These are phyloP conservation scores for Verticillium nonalfalfae DNA, from an alignment of 2,329 filamentous ascomycete genomes.

Conservation along the genomic window DNA sequence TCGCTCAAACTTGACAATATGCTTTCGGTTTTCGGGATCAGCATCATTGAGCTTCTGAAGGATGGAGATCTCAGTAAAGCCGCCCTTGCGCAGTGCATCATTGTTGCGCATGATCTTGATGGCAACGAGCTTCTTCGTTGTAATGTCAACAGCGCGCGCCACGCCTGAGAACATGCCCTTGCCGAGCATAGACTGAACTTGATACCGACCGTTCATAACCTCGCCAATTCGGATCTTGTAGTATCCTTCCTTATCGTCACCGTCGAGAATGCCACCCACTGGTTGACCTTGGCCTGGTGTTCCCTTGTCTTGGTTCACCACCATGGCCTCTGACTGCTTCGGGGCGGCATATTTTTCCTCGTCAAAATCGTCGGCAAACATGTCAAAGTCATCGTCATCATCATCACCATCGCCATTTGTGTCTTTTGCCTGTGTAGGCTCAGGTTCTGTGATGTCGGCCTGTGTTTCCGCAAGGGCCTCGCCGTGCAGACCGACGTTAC, in stretches of 20 bases:
- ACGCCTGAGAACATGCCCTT: conserved; percentile 97
- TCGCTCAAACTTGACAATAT: conserved; percentile 81
- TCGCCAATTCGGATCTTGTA: conserved; percentile 94
- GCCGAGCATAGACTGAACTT: conserved; percentile 79
- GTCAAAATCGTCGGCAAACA: conserved; percentile 81
- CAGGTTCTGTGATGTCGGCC: conserved; percentile 22
- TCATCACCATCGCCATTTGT: conserved; percentile 35
- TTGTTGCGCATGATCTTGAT: conserved; percentile 99
- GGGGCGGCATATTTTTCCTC: conserved; percentile 58
- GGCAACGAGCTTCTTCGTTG: conserved; percentile 71
- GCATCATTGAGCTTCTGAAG: conserved; percentile 78
- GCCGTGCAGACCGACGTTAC: conserved; percentile 45
- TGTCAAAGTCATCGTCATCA: conserved; percentile 69
- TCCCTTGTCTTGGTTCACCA: conserved; percentile 40
- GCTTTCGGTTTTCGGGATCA: conserved; percentile 84
- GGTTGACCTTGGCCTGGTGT: conserved; percentile 33
- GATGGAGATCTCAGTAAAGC: conserved; percentile 90
- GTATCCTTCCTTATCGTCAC: conserved; percentile 91
- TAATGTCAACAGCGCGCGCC: conserved; percentile 77
- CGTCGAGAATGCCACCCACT: conserved; percentile 76
- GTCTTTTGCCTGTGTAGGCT: conserved; percentile 6
- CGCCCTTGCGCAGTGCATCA: conserved; percentile 84
- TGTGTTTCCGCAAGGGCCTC: conserved; percentile 21
- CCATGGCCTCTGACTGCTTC: conserved; percentile 29
- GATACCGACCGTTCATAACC: conserved; percentile 81